phyloP scores from a whole-genome alignment of 116 monocot genomes.

The Zostera marina region DNA sequence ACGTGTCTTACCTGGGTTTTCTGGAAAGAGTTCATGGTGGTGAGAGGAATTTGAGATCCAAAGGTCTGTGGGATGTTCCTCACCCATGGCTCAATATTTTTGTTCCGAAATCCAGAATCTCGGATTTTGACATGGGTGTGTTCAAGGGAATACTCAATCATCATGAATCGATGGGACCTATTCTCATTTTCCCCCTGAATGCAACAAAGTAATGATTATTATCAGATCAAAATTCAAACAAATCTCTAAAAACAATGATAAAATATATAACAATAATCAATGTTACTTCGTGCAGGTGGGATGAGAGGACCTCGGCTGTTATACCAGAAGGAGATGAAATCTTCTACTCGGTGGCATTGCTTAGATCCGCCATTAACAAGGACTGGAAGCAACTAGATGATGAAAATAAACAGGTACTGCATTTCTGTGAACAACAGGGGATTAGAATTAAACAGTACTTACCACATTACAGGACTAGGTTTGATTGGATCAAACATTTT shows the following conservation, averaged over 20 bases:
- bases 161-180: conserved; percentile 22
- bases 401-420: conserved; percentile 27
- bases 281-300: conserved; percentile 27
- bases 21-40: conserved; percentile 40
- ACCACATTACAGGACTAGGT: conserved; percentile 16
- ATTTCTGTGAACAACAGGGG: conserved; percentile 19
- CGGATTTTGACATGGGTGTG: conserved; percentile 24
- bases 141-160: conserved; percentile 26
- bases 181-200: conserved; percentile 42
- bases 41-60: conserved; percentile 26
- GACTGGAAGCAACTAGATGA: conserved; percentile 20
- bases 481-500: conserved; percentile 40
- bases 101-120: conserved; percentile 31
- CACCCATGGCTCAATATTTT: conserved; percentile 62
- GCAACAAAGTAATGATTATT: conserved; percentile 22
- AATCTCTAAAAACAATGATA: not conserved
- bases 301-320: conserved; percentile 34
- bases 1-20: conserved; percentile 31
- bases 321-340: conserved; percentile 20
- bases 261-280: not conserved
- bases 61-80: conserved; percentile 45
- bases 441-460: conserved; percentile 42
- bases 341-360: conserved; percentile 46
- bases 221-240: not conserved
- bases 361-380: conserved; percentile 19